phyloP scores from a whole-genome alignment of 2,329 filamentous ascomycete genomes.

The Xylariaceae sp. region DNA sequence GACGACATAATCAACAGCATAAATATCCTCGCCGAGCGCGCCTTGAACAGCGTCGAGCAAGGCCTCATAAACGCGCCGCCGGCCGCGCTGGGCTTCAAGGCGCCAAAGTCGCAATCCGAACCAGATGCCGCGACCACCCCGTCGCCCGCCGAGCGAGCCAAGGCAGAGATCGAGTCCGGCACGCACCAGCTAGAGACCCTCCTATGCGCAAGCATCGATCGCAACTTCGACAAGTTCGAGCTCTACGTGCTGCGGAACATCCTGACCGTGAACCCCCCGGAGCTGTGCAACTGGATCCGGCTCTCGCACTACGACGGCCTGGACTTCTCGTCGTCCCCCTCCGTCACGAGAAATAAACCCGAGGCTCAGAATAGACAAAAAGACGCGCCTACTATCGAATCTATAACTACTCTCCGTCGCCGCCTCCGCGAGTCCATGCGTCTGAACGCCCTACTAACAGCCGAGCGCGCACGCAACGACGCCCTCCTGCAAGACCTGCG shows the following conservation, averaged over 20 bases:
- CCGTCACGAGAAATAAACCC: not conserved
- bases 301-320: constrained; percentile 78
- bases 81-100: constrained; percentile 72
- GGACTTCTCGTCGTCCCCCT: constrained; percentile 38
- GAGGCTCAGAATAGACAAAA: not conserved
- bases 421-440: constrained; percentile 57
- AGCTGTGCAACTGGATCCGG: constrained; percentile 68
- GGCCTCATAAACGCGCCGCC: constrained; percentile 73
- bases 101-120: constrained; percentile 13
- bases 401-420: constrained; percentile 66
- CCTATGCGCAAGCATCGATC: constrained; percentile 75
- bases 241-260: constrained; percentile 89
- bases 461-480: constrained; percentile 46
- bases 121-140: constrained; percentile 38
- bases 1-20: constrained; percentile 98
- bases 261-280: constrained; percentile 62
- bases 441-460: constrained; percentile 55
- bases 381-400: constrained; percentile 55
- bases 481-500: constrained; percentile 32
- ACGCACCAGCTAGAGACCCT: constrained; percentile 80
- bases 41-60: constrained; percentile 80
- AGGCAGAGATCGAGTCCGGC: constrained; percentile 78
- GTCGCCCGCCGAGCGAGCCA: constrained; percentile 40
- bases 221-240: constrained; percentile 81
- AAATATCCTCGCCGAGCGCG: constrained; percentile 88